A percentile compares a stretch with the other conserved stretches of the same genome.
phyloP scores from a whole-genome alignment of 2,329 filamentous ascomycete genomes.

The Sarocladiaceae sp. region DNA sequence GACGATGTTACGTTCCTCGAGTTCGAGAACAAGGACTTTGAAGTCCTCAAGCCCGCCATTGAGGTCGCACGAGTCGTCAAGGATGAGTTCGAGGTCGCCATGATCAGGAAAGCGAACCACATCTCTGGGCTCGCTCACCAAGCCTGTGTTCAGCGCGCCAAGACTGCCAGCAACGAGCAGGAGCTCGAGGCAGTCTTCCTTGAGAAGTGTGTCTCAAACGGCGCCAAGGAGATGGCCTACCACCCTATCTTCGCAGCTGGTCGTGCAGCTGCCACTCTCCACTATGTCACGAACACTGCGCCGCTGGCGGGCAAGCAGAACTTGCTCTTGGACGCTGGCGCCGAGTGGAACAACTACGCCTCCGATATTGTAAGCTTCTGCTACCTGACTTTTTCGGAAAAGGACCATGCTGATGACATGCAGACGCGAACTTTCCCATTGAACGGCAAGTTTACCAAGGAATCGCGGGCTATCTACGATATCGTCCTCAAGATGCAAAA shows the following conservation, averaged over 20 bases:
- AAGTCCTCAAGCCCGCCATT: constrained; percentile 54
- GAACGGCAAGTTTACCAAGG: constrained; percentile 60
- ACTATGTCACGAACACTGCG: constrained; percentile 78
- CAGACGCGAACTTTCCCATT: constrained; percentile 85
- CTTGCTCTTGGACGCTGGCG: constrained; percentile 78
- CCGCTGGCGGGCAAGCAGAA: constrained; percentile 66
- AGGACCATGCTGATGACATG: not conserved
- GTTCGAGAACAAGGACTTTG: constrained; percentile 58
- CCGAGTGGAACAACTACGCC: constrained; percentile 67
- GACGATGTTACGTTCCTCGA: constrained; percentile 64
- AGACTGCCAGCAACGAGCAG: constrained; percentile 64
- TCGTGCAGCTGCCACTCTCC: constrained; percentile 73
- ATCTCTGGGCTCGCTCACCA: constrained; percentile 63
- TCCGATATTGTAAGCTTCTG: constrained; percentile 50
- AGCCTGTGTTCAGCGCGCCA: constrained; percentile 54
- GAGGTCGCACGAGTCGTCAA: constrained; percentile 65
- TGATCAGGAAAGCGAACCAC: constrained; percentile 66
- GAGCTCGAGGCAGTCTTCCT: constrained; percentile 80
- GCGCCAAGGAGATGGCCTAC: constrained; percentile 80
- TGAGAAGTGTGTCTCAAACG: constrained; percentile 66
- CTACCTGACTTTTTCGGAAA: not conserved
- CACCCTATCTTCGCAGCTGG: constrained; percentile 79
- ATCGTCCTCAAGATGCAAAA: constrained; percentile 84
- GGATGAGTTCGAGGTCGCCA: constrained; percentile 66
- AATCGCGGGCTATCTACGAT: constrained; percentile 70